Base-by-base conservation (phyloP, 257 asterid species). In the Prunella vulgaris region DNA sequence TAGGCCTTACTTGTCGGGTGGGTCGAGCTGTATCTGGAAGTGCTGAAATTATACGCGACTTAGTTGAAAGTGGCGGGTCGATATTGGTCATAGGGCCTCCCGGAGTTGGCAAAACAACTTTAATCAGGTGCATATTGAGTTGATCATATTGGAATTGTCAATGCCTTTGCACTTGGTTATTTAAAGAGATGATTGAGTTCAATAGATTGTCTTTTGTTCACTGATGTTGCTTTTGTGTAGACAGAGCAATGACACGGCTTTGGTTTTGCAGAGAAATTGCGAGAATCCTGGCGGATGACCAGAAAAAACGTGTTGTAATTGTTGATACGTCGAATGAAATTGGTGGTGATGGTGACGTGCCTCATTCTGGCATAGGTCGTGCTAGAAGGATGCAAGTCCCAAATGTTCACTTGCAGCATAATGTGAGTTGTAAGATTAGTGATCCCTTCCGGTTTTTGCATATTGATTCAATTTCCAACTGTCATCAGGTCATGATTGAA, bases 331-430 rank as follows among this genome's bases (percentile, higher is more conserved):
- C 99, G 4, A 93, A 93, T 80, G 99, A 93, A 80, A 93, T 93
- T 8, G 99, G 99, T 60, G 99, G 99, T 14, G 97, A 93, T 53
- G 99, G 99, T 18, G 97, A 93, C 64, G 87, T 93, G 65, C 99
- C 99, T 74, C 99, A 93, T 84, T 86, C 89, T 49, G 99, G 96
- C 65, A 93, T 93, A 17, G 99, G 99, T n/a, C 87, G 90, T 69
- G 96, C 99, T 72, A 86, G 99, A 85, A 86, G 99, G 82, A 93
- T 93, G 97, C 99, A 90, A 86, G 97, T 90, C 37, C 96, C 96
- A 33, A 93, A 88, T 77, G 97, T 93, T 83, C 86, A 86, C 69
- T 62, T 93, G 93, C 99, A 93, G 83, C 99, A 93, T 74, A 83
- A 93, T 80, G 99, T 90, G 76, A 75, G 96, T 62, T 64, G 57